Evolutionary conservation across 106 monocot species (phyloP).

Genomic region (Acanthochlamys bracteata): DNA sequence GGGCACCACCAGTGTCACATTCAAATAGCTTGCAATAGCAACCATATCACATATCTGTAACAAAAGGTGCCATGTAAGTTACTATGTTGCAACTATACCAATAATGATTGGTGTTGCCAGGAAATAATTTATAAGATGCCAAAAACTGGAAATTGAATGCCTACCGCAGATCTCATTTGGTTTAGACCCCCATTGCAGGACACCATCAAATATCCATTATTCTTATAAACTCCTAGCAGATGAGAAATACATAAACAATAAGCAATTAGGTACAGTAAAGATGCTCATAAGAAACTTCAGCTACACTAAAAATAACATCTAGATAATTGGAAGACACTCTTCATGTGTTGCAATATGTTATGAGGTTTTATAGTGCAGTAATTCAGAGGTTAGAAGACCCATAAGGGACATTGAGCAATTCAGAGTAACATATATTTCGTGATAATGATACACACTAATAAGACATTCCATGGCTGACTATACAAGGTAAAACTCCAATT

Average conservation of each 20-base stretch:
- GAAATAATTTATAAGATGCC: background rate
- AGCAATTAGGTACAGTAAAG: background rate
- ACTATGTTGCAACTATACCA: background rate
- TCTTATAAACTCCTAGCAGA: slow-evolving; percentile 68
- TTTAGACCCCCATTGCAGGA: slow-evolving; percentile 99
- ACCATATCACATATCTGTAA: slow-evolving; percentile 99
- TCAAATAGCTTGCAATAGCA: slow-evolving; percentile 76
- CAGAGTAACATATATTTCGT: too few relatives aligned
- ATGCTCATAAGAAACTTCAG: background rate
- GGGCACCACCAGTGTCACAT: slow-evolving; percentile 95
- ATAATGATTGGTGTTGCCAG: background rate
- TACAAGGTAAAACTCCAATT: background rate
- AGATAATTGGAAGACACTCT: background rate
- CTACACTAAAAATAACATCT: background rate
- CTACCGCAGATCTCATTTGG: slow-evolving; percentile 97
- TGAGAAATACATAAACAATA: background rate
- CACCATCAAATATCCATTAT: slow-evolving; percentile 95
- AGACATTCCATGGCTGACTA: too few relatives aligned
- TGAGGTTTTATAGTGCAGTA: too few relatives aligned
- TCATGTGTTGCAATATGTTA: too few relatives aligned
- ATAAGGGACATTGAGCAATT: too few relatives aligned
- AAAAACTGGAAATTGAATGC: slow-evolving; percentile 11
- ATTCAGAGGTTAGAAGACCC: too few relatives aligned
- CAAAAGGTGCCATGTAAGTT: background rate
- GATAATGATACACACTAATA: too few relatives aligned